phyloP scores from a whole-genome alignment of 176 grass and related monocot species.

The Oryza glaberrima region DNA sequence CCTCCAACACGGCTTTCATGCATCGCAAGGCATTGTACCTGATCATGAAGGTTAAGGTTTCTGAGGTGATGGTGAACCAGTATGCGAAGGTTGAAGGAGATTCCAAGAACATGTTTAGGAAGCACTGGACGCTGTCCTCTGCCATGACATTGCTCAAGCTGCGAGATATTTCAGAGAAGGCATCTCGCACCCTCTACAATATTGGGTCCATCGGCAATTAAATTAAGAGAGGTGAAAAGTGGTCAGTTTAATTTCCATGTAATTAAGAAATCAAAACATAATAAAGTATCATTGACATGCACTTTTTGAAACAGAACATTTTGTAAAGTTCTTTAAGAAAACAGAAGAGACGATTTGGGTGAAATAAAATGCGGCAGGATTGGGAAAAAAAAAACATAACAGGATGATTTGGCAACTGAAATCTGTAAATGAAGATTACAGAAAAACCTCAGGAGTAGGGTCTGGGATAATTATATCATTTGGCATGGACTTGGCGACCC shows the following conservation, averaged over 20 bases:
- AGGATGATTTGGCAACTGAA: neutral
- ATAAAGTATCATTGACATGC: neutral
- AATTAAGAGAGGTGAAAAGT: neutral
- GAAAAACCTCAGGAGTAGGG: neutral
- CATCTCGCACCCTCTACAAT: neutral
- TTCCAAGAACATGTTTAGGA: neutral
- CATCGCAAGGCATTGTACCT: neutral
- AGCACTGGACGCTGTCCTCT: neutral
- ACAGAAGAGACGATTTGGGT: neutral
- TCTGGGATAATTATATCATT: conserved; percentile 20
- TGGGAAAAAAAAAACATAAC: neutral
- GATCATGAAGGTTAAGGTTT: conserved; percentile 12
- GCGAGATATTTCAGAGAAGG: neutral
- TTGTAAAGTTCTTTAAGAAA: neutral
- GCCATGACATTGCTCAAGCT: neutral
- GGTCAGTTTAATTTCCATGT: neutral
- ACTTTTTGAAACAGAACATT: neutral
- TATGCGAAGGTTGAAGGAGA: neutral
- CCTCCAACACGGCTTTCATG: neutral
- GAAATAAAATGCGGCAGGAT: neutral
- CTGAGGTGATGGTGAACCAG: neutral
- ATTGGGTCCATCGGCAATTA: neutral
- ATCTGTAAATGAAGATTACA: neutral
- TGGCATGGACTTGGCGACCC: neutral
- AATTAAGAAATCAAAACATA: neutral